Evolutionary conservation across 306 rosid genomes (phyloP), one percentile per base, ranked within the genome.

Genomic region (Lathyrus tuberosus): DNA sequence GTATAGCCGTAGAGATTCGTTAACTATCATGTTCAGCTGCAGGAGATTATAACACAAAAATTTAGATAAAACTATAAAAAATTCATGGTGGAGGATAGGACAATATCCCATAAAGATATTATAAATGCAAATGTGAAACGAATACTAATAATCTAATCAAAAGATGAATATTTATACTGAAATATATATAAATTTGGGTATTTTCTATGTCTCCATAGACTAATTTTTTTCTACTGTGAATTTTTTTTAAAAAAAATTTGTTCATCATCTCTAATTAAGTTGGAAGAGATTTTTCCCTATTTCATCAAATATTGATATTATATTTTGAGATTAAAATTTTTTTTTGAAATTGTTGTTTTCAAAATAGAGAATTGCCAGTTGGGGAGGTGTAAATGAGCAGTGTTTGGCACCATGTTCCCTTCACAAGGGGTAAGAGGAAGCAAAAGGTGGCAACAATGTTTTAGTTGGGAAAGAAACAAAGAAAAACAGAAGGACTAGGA

Each of bases 1-100:
- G 79, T 95, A 95, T 20, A 95, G 49, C 4, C 99, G 81, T 1
- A 95, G 72, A 0, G 96, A 87, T 56, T 95, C 99, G n/a, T 95
- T 95, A n/a, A 95, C 65, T 8, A 95, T 89, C 93, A 89, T 91
- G 77, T 44, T 83, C 31, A 95, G 74, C 99, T 95, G 89, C 91
- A 78, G 18, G n/a, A 41, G 2, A 84, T 70, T 0, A 78, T 1
- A 52, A 3, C 41, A 54, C 30, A 49, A 28, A 30, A 7, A 1
- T 43, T 52, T 56, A 73, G 56, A 49, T 65, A 5, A 41, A 6
- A 70, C 12, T 2, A 11, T 48, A 2, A 58, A 6, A n/a, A 35
- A 69, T 38, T 51, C 7, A 10, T 20, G 13, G 44, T n/a, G 33
- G 7, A 73, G 13, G 1, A 10, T 26, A 35, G 35, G 71, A 62